Evolutionary conservation across 2,329 filamentous ascomycete species (phyloP), one percentile per base, ranked within the genome.

Genomic region (Colletotrichum destructivum): DNA sequence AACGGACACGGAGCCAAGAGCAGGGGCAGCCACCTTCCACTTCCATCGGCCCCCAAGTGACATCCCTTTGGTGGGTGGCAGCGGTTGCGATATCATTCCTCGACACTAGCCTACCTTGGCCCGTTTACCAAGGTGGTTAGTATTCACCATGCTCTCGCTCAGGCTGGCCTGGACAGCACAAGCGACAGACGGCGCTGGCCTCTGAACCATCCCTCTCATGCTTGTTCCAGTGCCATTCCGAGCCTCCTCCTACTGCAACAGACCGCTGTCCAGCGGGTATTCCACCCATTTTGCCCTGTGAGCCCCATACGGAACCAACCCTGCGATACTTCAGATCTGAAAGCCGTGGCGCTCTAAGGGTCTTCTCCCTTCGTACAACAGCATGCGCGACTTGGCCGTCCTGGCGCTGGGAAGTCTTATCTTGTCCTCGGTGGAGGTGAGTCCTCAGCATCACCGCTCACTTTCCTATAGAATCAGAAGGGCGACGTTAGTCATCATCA

Each of bases 11-110:
- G 52, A 31, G 65, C 59, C 57, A 60, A 71, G 69, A 55, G 21
- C 65, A 63, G 54, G 69, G 65, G 46, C 52, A 42, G 44, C 31
- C 35, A 72, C 70, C 70, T 72, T 72, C 70, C 66, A 64, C 31
- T 65, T 72, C 52, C 60, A 66, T 66, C 70, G 70, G 70, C 66
- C 66, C 70, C 66, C 70, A 72, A 61, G 70, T 70, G 47, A 62
- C 70, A 72, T 71, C 66, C 66, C 38, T 71, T 63, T 21, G 44
- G 52, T 63, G 42, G 52, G 59, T 46, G 65, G 59, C 52, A 63
- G 65, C 64, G 63, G 68, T 62, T 56, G 65, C 51, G 60, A 60
- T 63, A 21, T 54, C 46, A 44, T 63, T 59, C 31, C 51, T 52
- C 54, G 55, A 40, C 23, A 44, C 49, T 59, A 59, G 57, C 38